phyloP scores from a whole-genome alignment of 2,329 filamentous ascomycete genomes.

The Podosphaera leucotricha region DNA sequence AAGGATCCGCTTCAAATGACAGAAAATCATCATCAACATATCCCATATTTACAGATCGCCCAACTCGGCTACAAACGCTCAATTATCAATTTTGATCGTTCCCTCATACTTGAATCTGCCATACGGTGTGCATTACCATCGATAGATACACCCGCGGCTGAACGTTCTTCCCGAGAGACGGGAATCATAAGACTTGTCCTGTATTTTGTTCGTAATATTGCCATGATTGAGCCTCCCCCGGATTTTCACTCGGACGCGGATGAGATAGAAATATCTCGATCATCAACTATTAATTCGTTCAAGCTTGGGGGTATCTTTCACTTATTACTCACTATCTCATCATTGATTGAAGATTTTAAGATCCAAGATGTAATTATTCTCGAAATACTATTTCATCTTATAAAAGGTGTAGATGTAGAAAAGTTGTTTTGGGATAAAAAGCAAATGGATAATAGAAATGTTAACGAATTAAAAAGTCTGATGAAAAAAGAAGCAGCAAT shows the following conservation, averaged over 20 bases:
- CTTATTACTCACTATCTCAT: constrained; percentile 63
- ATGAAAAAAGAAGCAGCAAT: constrained; percentile 70
- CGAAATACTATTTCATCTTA: constrained; percentile 76
- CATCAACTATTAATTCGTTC: constrained; percentile 70
- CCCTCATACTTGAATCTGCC: constrained; percentile 55
- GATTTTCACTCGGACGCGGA: constrained; percentile 62
- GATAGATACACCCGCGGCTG: constrained; percentile 55
- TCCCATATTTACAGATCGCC: constrained; percentile 68
- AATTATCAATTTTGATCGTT: constrained; percentile 61
- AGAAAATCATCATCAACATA: constrained; percentile 75
- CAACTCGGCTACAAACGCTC: constrained; percentile 79
- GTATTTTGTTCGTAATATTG: constrained; percentile 73
- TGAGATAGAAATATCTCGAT: constrained; percentile 70
- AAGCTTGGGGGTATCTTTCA: constrained; percentile 78
- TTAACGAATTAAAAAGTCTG: constrained; percentile 48
- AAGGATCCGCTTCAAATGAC: constrained; percentile 61
- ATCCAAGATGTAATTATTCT: constrained; percentile 73
- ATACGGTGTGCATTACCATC: constrained; percentile 64
- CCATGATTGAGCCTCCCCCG: constrained; percentile 55
- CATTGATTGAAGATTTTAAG: constrained; percentile 83
- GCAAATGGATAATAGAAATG: constrained; percentile 43
- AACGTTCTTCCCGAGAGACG: constrained; percentile 59
- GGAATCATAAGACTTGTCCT: constrained; percentile 79
- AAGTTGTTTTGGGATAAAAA: constrained; percentile 69
- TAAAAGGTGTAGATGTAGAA: constrained; percentile 68